Percentiles rank a stretch among this genome's conserved stretches.
Conservation (phyloP, 805 yeast genomes). For the Wickerhamiella australiensis region DNA sequence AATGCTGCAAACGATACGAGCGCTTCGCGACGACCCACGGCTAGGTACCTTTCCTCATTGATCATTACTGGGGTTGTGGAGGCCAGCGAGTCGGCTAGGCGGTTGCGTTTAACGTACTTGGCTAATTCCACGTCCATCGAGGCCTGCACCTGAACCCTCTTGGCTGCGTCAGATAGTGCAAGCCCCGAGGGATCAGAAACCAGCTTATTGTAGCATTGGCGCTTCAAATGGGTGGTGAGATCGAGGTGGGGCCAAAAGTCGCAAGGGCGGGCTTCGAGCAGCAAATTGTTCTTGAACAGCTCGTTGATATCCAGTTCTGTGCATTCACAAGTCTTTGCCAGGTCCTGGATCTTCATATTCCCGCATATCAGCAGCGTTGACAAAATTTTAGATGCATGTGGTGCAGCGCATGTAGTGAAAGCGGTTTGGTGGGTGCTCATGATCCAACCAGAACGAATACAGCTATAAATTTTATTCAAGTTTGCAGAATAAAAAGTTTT, state of each 20-base stretch:
- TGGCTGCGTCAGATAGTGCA: constrained; percentile 49
- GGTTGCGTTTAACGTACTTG: not conserved
- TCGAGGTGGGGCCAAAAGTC: constrained; percentile 28
- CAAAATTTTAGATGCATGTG: constrained; percentile 30
- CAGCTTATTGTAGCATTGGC: constrained; percentile 14
- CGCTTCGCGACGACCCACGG: constrained; percentile 51
- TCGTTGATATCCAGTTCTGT: constrained; percentile 23
- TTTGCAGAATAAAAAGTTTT: constrained; percentile 43
- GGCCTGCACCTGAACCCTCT: constrained; percentile 21
- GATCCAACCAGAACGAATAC: constrained; percentile 70
- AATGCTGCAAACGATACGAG: constrained; percentile 51
- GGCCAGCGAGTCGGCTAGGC: not conserved
- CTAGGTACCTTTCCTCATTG: constrained; percentile 54
- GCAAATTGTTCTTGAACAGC: constrained; percentile 39
- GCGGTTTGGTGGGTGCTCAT: not conserved
- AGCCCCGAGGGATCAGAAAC: constrained; percentile 45
- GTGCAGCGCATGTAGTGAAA: constrained; percentile 24
- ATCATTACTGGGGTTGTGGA: constrained; percentile 37
- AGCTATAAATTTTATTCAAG: constrained; percentile 48
- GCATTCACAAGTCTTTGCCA: not conserved
- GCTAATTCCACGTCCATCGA: constrained; percentile 13
- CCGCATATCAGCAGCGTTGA: constrained; percentile 51
- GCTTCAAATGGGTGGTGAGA: constrained; percentile 17
- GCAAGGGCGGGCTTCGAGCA: constrained; percentile 36
- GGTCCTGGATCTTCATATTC: constrained; percentile 33